Evolutionary conservation across 139 green algal genomes (phyloP), one percentile per base, ranked within the genome.

Genomic region (Chlorella sp.): DNA sequence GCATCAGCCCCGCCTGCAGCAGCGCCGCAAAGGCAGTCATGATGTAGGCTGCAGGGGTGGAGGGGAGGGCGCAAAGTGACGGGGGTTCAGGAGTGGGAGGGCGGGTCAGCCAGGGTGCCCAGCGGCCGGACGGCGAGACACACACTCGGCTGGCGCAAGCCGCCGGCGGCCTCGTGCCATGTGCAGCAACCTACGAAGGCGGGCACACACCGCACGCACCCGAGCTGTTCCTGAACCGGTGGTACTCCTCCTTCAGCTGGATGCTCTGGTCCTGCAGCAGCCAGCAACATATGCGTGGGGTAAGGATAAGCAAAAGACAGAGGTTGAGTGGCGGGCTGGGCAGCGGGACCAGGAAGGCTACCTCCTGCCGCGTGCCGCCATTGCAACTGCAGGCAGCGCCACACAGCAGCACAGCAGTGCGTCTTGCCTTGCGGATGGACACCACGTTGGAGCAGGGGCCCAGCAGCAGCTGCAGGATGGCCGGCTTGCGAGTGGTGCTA

Each of bases 221-320:
- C 6, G 76, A 85, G 44, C 83, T 81, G 89, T 95, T 94, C 0
- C 96, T 82, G 87, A 98, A 99, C 4, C 81, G 34, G 78, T 98
- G 94, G 87, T 99, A 99, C 86, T 99, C 95, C 84, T 98, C 93
- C 86, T 97, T 97, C 40, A 98, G 88, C 60, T 80, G 68, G 38
- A 83, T 80, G 56, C 68, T 86, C 73, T 90, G 73, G 77, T 90
- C 87, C 81, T 85, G 75, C 40, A 54, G 20, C 11, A n/a, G n/a
- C n/a, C n/a, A n/a, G n/a, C n/a, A n/a, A n/a, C n/a, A n/a, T n/a
- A n/a, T n/a, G n/a, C n/a, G n/a, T n/a, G n/a, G n/a, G n/a, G n/a
- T n/a, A 40, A 64, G 4, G 7, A 30, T 16, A 40, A 46, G 26
- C 43, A 28, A 22, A 40, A 77, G 41, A 28, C 36, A 36, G 41